These are phyloP conservation scores for Angophora floribunda DNA, from an alignment of 345 rosid genomes.

Conservation along the genomic window DNA sequence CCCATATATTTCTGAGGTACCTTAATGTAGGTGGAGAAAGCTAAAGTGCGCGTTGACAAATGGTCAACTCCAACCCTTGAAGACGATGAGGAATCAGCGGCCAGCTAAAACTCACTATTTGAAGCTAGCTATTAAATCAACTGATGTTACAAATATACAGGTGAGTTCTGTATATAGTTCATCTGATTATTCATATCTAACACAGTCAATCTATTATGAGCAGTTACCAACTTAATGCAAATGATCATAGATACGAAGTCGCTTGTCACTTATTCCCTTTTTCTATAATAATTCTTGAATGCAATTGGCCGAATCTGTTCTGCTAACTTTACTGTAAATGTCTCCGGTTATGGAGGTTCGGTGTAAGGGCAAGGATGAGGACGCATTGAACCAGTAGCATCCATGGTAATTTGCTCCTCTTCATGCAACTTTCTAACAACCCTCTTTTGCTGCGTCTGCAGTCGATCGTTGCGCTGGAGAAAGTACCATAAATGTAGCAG, in stretches of 20 bases:
- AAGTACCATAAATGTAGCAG: not conserved
- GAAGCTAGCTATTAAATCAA: not conserved
- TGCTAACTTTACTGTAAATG: not conserved
- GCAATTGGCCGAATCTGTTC: not conserved
- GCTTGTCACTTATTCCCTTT: not conserved
- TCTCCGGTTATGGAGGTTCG: not conserved
- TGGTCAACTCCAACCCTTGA: constrained; percentile 8
- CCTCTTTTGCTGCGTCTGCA: not conserved
- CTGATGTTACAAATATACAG: not conserved
- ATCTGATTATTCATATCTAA: not conserved
- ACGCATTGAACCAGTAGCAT: not conserved
- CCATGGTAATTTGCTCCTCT: not conserved
- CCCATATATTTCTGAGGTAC: not conserved
- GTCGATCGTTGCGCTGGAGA: not conserved
- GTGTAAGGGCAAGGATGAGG: not conserved
- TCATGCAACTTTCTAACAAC: not conserved
- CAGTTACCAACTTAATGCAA: not conserved
- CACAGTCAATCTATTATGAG: not conserved
- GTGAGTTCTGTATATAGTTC: not conserved
- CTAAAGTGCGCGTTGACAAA: constrained; percentile 2
- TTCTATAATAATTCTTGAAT: not conserved
- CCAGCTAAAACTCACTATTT: not conserved
- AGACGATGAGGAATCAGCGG: not conserved
- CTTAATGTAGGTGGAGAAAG: constrained; percentile 19
- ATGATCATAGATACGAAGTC: not conserved